Evolutionary conservation across 192 early-diverging fungal species (phyloP).

Genomic region (Dimargaris xerosporica): DNA sequence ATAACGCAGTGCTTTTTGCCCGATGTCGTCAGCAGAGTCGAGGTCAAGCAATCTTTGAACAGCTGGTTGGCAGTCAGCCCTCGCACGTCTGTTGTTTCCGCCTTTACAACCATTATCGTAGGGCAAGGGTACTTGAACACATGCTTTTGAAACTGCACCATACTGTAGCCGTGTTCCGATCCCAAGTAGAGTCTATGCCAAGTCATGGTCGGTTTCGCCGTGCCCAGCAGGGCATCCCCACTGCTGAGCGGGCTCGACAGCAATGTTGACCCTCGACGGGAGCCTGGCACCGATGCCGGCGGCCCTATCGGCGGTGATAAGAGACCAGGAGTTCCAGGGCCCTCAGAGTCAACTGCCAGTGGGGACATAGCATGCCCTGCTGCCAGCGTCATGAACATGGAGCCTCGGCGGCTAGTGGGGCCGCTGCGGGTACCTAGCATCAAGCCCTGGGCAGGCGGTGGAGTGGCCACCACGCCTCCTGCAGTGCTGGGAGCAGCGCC

Average conservation of each 20-base stretch:
- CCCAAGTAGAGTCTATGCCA: slow-evolving; percentile 6
- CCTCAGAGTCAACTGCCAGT: not conserved
- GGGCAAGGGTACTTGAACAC: slow-evolving; percentile 4
- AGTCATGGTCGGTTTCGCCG: not conserved
- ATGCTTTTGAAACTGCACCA: slow-evolving; percentile 2
- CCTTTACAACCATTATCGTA: not conserved
- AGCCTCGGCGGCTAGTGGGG: not conserved
- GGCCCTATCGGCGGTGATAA: not conserved
- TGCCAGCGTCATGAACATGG: not conserved
- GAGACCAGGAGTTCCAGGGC: not conserved
- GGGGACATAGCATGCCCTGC: not conserved
- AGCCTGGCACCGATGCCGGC: not conserved
- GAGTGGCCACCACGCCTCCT: not conserved
- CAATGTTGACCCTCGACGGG: slow-evolving; percentile 4
- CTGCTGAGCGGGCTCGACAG: too few relatives aligned
- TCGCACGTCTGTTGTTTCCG: not conserved
- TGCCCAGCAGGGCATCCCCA: too few relatives aligned
- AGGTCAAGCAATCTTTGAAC: slow-evolving; percentile 1
- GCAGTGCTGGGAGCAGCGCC: not conserved
- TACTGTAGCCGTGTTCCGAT: slow-evolving; percentile 8
- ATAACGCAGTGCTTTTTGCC: too few relatives aligned
- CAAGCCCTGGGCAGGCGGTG: not conserved
- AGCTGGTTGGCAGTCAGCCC: not conserved
- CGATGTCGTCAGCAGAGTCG: too few relatives aligned
- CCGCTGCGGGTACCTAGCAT: not conserved